Evolutionary conservation across 805 yeast species (phyloP), one percentile per base, ranked within the genome.

Genomic region (Candida rishiriensis): DNA sequence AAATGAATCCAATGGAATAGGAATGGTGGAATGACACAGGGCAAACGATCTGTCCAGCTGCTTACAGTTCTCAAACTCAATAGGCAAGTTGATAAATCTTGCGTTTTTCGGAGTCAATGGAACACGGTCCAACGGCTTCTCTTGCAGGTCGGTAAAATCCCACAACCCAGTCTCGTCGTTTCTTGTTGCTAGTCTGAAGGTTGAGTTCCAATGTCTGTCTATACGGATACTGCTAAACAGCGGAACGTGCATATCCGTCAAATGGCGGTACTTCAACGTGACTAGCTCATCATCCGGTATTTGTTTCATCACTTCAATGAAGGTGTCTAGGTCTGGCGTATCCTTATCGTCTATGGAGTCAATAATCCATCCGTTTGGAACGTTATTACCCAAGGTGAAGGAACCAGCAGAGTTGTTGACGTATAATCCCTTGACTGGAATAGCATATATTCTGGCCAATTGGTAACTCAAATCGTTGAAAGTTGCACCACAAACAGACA

Each of bases 401-500:
- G 91, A 82, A 0, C 91, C 91, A 1, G 86, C 73, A 0, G 93
- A 87, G 53, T 83, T 78, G 53, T 84, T 83, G 34, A 87, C 73
- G 59, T 79, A 88, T 1, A 90, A 95, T 34, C 97, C 97, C 51
- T 70, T 75, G 1, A 85, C 93, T 0, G 96, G 93, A 29, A 89
- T 75, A 29, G 90, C 87, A 57, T 81, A 88, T 39, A 81, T 75
- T 57, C 96, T 76, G 2, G 97, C 97, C 67, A 89, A 72, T 64
- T 90, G 97, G 61, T 90, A 90, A 40, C 95, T 84, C 52, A 90
- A 66, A 42, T 86, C 83, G 59, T 89, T 88, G 66, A 89, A 88
- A 0, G 88, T 77, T 1, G 95, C 95, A 43, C 97, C 97, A 39
- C 85, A 83, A 8, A 86, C 91, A 43, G 83, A 84, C 4, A 90